These are phyloP conservation scores for Chlamydomonas schloesseri DNA, from an alignment of 139 green algal genomes.

Conservation along the genomic window DNA sequence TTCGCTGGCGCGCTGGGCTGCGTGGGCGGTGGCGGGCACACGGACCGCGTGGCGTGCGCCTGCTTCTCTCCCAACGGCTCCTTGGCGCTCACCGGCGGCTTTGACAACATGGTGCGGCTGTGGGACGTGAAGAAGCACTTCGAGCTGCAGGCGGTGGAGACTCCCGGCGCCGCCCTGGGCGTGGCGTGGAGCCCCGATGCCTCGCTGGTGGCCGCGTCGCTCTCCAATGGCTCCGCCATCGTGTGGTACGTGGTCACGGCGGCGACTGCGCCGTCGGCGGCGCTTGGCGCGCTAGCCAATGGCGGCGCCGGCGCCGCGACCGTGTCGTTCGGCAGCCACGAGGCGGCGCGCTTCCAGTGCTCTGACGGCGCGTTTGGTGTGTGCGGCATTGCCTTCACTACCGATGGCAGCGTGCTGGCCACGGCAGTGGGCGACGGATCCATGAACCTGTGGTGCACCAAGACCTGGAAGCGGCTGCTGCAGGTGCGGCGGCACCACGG, in stretches of 20 bases:
- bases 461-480: background rate
- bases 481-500: too few relatives aligned
- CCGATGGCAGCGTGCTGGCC: background rate
- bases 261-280: background rate
- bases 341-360: background rate
- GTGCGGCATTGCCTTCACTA: background rate
- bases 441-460: background rate
- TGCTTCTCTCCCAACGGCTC: background rate
- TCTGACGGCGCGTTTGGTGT: background rate
- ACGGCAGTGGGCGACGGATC: background rate
- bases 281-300: background rate
- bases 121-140: background rate
- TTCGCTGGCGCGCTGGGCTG: too few relatives aligned
- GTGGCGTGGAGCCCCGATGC: conserved; percentile 30
- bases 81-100: background rate
- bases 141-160: conserved; percentile 5
- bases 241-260: conserved; percentile 4
- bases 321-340: background rate
- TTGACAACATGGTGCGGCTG: conserved; percentile 8
- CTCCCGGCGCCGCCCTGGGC: background rate
- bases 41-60: conserved; percentile 3
- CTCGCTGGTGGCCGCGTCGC: background rate
- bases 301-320: too few relatives aligned
- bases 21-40: background rate
- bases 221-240: conserved; percentile 14